Conservation (phyloP, 352 stramenopile species). For the Phytophthora sp. region DNA sequence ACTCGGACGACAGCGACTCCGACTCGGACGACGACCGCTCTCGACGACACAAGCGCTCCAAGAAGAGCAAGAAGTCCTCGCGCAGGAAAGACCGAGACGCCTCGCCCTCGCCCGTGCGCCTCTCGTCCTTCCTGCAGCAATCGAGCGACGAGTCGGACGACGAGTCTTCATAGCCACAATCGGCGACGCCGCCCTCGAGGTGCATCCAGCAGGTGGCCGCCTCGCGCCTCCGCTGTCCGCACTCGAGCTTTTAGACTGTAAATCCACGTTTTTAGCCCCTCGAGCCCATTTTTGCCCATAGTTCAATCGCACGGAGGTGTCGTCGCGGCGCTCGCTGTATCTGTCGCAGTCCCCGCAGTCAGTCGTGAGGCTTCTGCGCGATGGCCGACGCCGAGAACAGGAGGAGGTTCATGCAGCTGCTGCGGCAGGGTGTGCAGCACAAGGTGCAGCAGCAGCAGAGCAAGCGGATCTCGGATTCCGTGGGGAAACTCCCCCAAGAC, state of each 20-base stretch:
- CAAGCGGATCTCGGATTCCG: conserved; percentile 17
- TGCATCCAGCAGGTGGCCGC: neutral
- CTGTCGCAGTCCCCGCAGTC: conserved; percentile 10
- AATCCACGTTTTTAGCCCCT: conserved; percentile 14
- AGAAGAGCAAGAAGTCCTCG: conserved; percentile 50
- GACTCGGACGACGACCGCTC: conserved; percentile 36
- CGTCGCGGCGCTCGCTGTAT: conserved; percentile 3
- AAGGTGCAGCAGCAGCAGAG: conserved; percentile 42
- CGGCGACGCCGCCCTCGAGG: neutral
- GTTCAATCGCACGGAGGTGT: conserved; percentile 33
- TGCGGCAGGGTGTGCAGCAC: conserved; percentile 65
- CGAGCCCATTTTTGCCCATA: conserved; percentile 26
- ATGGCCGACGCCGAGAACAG: conserved; percentile 35
- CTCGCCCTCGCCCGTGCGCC: conserved; percentile 70
- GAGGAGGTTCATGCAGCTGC: conserved; percentile 58
- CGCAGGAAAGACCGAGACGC: conserved; percentile 45
- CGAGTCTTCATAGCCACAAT: conserved; percentile 26
- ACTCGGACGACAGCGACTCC: conserved; percentile 43
- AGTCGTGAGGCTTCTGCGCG: conserved; percentile 7
- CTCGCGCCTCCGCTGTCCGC: neutral
- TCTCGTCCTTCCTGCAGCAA: conserved; percentile 93
- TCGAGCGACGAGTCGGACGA: conserved; percentile 32
- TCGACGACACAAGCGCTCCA: conserved; percentile 39
- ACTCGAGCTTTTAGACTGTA: conserved; percentile 22
- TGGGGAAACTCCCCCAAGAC: neutral